Base-by-base conservation (phyloP, 169 alveolate genomes). In the Cyclospora cayetanensis region DNA sequence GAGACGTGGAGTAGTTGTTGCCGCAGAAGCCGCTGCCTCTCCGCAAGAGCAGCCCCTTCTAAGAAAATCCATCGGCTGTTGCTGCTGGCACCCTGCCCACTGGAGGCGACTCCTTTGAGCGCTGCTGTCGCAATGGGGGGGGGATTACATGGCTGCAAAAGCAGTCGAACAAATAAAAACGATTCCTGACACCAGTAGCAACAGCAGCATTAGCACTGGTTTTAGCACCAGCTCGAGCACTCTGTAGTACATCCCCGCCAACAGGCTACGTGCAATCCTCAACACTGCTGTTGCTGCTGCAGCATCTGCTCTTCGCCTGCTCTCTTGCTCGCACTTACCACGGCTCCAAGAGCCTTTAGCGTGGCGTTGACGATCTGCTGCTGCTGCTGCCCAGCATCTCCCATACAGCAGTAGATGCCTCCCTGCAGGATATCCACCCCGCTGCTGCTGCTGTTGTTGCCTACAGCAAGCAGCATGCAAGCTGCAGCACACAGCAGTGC, bases 401-500 rank as follows among this genome's bases (percentile, higher is more conserved):
- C 72, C 31, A 31, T n/a, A 15, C 72, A 60, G 72, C 72, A 60
- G 31, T 60, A 60, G 12, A 60, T 31, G 35, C 80, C 46, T 0
- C 50, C 20, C 9, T 4, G 50, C 4, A 4, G 50, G 9, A 9
- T 50, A 7, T 27, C 80, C 34, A 18, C 42, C 74, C 74, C 74
- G 34, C 74, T 25, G 74, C 74, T 25, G 42, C 46, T 25, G 80
- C 80, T 68, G 46, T n/a, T 68, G 80, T 46, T 35, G 80, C 80
- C 12, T 7, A 34, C 34, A 82, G 77, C 39, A 43, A 55, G 82
- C 65, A 63, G 60, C 91, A 31, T 66, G 79, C 79, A 66, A 9
- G 79, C 91, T 0, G 83, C 91, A 39, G 83, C 91, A 25, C 70
- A 22, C 50, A 84, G 91, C 52, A 84, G 46, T 15, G 91, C 83